Base-by-base conservation (phyloP, 805 yeast species). In the Starmerella ratchasimensis region DNA sequence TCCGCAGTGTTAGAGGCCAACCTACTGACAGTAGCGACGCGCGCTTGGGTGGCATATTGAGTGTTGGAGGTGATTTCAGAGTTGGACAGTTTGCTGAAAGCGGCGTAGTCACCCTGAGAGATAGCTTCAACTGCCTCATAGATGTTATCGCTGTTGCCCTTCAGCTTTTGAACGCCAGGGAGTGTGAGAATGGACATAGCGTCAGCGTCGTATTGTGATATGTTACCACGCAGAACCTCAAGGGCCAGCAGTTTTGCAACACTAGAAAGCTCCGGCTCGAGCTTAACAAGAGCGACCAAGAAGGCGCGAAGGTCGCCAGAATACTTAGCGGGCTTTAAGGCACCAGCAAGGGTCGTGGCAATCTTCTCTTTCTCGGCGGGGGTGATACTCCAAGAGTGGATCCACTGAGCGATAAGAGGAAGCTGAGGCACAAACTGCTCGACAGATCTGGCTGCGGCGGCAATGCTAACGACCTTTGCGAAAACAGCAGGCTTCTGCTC, bases 401-500 rank as follows among this genome's bases (percentile, higher is more conserved):
- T 49, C 67, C 67, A 62, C 39, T 48, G 43, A 25, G 57, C 53
- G 31, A 63, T 50, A 39, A 52, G 51, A 34, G 51, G 47, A 31
- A 63, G 56, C 49, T 64, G 66, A 31, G 62, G 50, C 5, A 53
- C 53, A 25, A 63, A 47, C 43, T 57, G 52, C 32, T 49, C 48
- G 28, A 51, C 36, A 33, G 59, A 49, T 27, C 55, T 55, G n/a
- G 63, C 51, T 25, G 46, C 38, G 10, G 41, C 49, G n/a, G 64
- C 55, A 28, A 57, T 49, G 17, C 54, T 52, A 24, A 63, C 37
- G 19, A 63, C 53, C 32, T 56, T 41, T 37, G 21, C 26, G 43
- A 63, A 57, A 9, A 61, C 61, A 7, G 39, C 40, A 24, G 52
- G 49, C 34, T 58, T 49, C 33, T 52, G 48, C 5, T 52, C 45